Evolutionary conservation across 176 grass and related monocot species (phyloP), one percentile per base, ranked within the genome.

Genomic region (Puccinellia tenuiflora): DNA sequence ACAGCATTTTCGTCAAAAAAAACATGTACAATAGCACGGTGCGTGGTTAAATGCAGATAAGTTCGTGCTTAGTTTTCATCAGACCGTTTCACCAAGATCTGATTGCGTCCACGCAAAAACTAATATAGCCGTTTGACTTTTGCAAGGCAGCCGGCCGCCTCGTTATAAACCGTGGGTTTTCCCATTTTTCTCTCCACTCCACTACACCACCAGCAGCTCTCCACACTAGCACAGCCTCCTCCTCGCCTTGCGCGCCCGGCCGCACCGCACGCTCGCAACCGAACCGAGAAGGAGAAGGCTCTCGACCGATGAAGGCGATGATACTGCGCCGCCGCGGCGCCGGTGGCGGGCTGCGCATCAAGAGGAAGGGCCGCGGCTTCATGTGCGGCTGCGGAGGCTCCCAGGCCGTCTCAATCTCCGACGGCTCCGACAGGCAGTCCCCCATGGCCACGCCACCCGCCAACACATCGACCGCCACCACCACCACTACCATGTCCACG

Each of bases 371-470:
- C n/a, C n/a, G n/a, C n/a, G n/a, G n/a, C n/a, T n/a, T n/a, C n/a
- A n/a, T n/a, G n/a, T n/a, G n/a, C n/a, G n/a, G 89, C 46, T 91
- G 89, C 89, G 85, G 81, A 73, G 56, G 81, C 12, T 73, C 89
- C 72, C 88, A 88, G 73, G 14, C 85, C 7, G 64, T 91, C 11
- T 91, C 89, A 52, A 28, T 91, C 77, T 91, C 89, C 22, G 89
- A 91, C 47, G 82, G 81, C 68, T 87, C 89, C 78, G 89, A 81
- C 21, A 85, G 82, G 59, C 72, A 66, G 65, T 91, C 89, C 5
- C 70, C 85, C 9, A 28, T 59, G 67, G 70, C 81, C 35, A 88
- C 89, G 43, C 82, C 85, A 28, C 81, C 57, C 29, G 73, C 82
- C 10, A 84, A 62, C 31, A 63, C 66, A 21, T 77, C 81, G 15